phyloP scores from a whole-genome alignment of 2,329 filamentous ascomycete genomes.

The Paecilomyces fulvus region DNA sequence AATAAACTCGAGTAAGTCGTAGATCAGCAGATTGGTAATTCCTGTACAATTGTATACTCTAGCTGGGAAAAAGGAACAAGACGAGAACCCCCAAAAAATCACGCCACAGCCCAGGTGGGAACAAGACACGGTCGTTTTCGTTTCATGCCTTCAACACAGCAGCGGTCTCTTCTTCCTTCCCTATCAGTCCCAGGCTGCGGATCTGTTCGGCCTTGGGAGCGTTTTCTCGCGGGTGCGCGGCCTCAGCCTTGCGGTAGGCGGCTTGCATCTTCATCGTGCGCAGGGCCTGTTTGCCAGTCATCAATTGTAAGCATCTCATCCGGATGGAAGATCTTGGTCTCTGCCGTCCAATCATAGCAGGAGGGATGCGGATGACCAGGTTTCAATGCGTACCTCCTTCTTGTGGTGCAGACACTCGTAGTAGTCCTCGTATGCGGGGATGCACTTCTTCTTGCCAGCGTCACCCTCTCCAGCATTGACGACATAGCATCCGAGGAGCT shows the following conservation, averaged over 20 bases:
- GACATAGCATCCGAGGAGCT: slow-evolving; percentile 96
- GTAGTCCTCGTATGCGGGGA: slow-evolving; percentile 83
- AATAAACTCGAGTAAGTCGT: not conserved
- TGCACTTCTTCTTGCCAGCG: slow-evolving; percentile 79
- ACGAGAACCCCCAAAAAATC: slow-evolving; percentile 11
- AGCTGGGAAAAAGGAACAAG: not conserved
- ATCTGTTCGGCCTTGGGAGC: slow-evolving; percentile 79
- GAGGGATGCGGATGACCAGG: slow-evolving; percentile 3
- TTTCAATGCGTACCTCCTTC: slow-evolving; percentile 69
- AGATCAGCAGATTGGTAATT: slow-evolving; percentile 14
- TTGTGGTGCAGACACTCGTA: slow-evolving; percentile 98
- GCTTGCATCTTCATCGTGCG: slow-evolving; percentile 70
- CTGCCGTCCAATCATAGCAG: not conserved
- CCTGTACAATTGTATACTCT: slow-evolving; percentile 19
- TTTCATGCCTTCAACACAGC: slow-evolving; percentile 36
- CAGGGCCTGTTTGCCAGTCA: slow-evolving; percentile 51
- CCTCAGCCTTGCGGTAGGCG: slow-evolving; percentile 74
- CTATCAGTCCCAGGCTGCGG: slow-evolving; percentile 73
- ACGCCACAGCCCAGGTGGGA: slow-evolving; percentile 9
- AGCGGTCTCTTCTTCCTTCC: slow-evolving; percentile 72
- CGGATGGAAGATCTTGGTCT: not conserved
- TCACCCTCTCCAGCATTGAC: slow-evolving; percentile 79
- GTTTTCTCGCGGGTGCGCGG: slow-evolving; percentile 67
- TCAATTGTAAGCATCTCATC: not conserved
- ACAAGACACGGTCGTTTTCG: slow-evolving; percentile 11